Base-by-base conservation (phyloP, 140 eudicot genomes). In the Cichorium intybus region DNA sequence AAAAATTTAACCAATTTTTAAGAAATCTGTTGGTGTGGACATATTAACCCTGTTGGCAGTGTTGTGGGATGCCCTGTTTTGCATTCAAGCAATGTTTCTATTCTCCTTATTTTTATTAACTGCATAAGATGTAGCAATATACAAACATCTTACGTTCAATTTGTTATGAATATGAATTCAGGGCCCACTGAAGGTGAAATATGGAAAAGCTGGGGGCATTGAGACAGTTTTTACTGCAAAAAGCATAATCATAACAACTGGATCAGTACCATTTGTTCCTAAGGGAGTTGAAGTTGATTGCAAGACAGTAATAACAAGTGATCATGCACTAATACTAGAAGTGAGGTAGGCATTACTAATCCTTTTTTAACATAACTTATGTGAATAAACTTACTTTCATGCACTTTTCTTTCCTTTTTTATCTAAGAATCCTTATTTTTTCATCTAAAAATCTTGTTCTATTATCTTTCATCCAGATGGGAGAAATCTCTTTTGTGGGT, bases 211-310 rank as follows among this genome's bases (percentile, higher is more conserved):
- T 79, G 92, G 87, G 46, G 75, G 58, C 33, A 73, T 76, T 8
- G 88, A 81, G 65, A 86, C 84, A 49, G 72, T 83, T 29, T 71
- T 89, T 62, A 86, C 90, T 47, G 99, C 97, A 51, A 94, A 86
- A 81, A 87, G 89, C 65, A 89, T 94, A 77, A 89, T 89, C 58
- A 89, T 94, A 58, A 97, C 99, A 18, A 94, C 97, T 34, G 97
- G 97, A 66, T 94, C 97, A 24, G 83, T 81, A 41, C 97, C 99
- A 21, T 76, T 86, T 75, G 99, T 94, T 47, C 97, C 97, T 16
- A 94, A 94, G 71, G 99, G 99, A 77, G 82, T 94, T 63, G 99
- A 94, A 84, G 89, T 94, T 78, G 99, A 94, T 86, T 97, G 99
- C 84, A 94, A 94, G 73, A 83, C 99, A 5, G 99, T 94, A 11